phyloP scores from a whole-genome alignment of 805 yeast genomes.

The Candida multigemmis region DNA sequence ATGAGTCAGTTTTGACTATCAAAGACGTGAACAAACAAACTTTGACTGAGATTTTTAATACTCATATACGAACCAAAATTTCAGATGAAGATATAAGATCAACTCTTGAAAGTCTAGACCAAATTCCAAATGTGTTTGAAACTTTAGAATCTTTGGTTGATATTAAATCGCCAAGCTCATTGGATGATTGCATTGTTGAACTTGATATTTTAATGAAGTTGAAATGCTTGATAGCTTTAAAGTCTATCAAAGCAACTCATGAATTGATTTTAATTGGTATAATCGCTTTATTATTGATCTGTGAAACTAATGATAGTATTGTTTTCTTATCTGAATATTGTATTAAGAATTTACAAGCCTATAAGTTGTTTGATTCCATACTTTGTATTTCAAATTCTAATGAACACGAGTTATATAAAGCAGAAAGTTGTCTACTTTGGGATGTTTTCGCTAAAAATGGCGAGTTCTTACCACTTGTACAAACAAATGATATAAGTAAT shows the following conservation, averaged over 20 bases:
- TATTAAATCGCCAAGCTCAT: too few relatives aligned
- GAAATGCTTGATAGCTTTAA: slow-evolving; percentile 1
- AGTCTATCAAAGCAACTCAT: slow-evolving; percentile 9
- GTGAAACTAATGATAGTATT: slow-evolving; percentile 21
- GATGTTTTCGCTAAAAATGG: too few relatives aligned
- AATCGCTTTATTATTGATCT: slow-evolving; percentile 18
- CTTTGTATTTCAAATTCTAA: too few relatives aligned
- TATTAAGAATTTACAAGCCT: slow-evolving; percentile 14
- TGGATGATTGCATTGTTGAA: too few relatives aligned
- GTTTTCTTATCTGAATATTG: slow-evolving; percentile 14
- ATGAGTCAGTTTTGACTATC: slow-evolving; percentile 9
- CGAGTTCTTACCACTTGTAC: too few relatives aligned
- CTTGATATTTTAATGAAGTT: slow-evolving; percentile 2
- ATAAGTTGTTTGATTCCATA: slow-evolving; percentile 11
- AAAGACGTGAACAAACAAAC: too few relatives aligned
- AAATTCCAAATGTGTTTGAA: slow-evolving; percentile 16
- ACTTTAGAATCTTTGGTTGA: slow-evolving; percentile 14
- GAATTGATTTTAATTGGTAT: slow-evolving; percentile 18
- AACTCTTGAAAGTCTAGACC: slow-evolving; percentile 12
- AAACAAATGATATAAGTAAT: too few relatives aligned
- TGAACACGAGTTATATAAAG: too few relatives aligned
- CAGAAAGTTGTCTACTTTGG: too few relatives aligned
- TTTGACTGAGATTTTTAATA: slow-evolving; percentile 13
- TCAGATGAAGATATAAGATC: slow-evolving; percentile 12
- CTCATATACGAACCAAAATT: slow-evolving; percentile 14